Evolutionary conservation across 2,329 filamentous ascomycete species (phyloP), one percentile per base, ranked within the genome.

Genomic region (Colletotrichum liriopes): DNA sequence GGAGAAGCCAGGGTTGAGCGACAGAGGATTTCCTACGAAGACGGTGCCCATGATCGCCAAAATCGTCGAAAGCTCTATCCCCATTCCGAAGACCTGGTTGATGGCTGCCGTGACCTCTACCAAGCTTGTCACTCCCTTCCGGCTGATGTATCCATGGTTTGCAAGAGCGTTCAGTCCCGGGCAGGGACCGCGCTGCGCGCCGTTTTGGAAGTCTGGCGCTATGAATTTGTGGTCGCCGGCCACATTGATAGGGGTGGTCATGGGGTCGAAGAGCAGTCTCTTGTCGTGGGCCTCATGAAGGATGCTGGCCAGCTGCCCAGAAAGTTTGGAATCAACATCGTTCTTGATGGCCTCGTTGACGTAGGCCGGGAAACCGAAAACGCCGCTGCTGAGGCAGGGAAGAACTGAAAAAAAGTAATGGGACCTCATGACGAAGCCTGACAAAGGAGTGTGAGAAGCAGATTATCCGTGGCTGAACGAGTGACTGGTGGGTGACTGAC

Each of bases 11-110:
- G 83, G 86, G 52, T 83, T 80, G 1, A 87, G 72, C 0, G 87
- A 87, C 0, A 89, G 73, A 7, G 86, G 84, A 71, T 89, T 86
- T 1, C 88, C 87, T 4, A 83, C 83, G 74, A 84, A 84, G 14
- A 86, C 83, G 18, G 84, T 86, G 8, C 85, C 86, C 77, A 86
- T 82, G 5, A 84, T 78, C n/a, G 83, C 81, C 3, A 86, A 76
- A 5, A 87, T 67, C 1, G 80, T 79, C 1, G 80, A 78, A 0
- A 87, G 74, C 20, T 86, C 85, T 23, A 86, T 61, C 0, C 82
- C 82, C 86, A 88, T 88, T 5, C 85, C 84, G 35, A 81, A 86
- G 1, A 88, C 81, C 16, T 74, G 65, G 20, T 75, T 69, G 58
- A 74, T 59, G 23, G 68, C 74, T 1, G 59, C 71, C 49, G 73